Base-by-base conservation (phyloP, 2,329 filamentous ascomycete species). In the Neofusicoccum sp. region DNA sequence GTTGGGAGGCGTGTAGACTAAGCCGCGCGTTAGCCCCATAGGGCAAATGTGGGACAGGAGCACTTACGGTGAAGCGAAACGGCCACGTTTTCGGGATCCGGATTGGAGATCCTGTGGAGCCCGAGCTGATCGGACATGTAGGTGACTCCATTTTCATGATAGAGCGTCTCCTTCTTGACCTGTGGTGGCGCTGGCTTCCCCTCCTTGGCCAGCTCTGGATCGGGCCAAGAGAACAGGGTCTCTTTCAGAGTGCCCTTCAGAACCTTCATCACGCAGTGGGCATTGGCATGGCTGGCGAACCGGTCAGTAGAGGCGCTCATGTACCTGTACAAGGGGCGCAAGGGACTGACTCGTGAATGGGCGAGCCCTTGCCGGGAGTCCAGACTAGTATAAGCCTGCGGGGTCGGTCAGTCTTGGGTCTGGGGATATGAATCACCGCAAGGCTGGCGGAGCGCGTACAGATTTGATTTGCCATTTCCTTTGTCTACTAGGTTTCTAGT, bases 71-170 rank as follows among this genome's bases (percentile, higher is more conserved):
- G 93, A 65, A 97, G 78, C 61, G 91, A 96, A 51, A 96, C 87
- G 65, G 92, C 93, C 70, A 89, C 87, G 72, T 91, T 85, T 68
- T 84, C 81, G 49, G 79, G 76, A 66, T 89, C 86, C 28, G 85
- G 84, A 74, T 96, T 96, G 65, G 84, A 86, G 62, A 96, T 88
- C 58, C 87, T 86, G 76, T 97, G 93, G 43, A 97, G 80, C 20
- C 93, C 93, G 30, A 96, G 85, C 77, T 91, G 73, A 73, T 96
- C 93, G 40, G 90, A 89, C 88, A 97, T 96, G 75, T 96, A 96
- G 7, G 91, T 88, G 40, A 96, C 91, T 64, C 89, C 80, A 65
- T 93, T 88, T 70, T 88, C 81, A 53, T 80, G 77, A 69, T 91
- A 89, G 43, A 81, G 82, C 40, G 84, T 89, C 69, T 90, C 84